phyloP scores from a whole-genome alignment of 2,329 filamentous ascomycete species.

The Ramichloridium luteum region DNA sequence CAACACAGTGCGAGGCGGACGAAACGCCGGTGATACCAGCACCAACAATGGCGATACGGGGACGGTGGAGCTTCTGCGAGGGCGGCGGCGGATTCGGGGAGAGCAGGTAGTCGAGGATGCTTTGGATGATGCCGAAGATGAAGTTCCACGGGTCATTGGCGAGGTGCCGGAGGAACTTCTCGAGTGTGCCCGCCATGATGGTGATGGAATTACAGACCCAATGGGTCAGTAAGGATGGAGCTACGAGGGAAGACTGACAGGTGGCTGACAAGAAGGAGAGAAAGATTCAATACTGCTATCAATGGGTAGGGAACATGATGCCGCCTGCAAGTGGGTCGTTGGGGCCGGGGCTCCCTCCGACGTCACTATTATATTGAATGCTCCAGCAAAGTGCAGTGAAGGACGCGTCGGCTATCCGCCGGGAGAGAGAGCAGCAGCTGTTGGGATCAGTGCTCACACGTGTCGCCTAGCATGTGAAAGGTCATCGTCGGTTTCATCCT shows the following conservation, averaged over 20 bases:
- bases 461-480: no score
- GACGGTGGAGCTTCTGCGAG: constrained; percentile 43
- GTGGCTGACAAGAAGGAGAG: neutral
- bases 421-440: no score
- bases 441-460: no score
- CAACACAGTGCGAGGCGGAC: constrained; percentile 68
- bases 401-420: no score
- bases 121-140: constrained; percentile 54
- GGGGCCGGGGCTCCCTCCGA: no score
- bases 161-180: constrained; percentile 16
- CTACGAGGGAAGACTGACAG: neutral
- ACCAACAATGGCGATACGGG: constrained; percentile 40
- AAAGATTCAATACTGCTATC: no score
- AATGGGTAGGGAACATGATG: no score
- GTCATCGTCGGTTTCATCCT: no score
- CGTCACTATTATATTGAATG: no score
- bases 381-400: no score
- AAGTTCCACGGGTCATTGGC: constrained; percentile 41
- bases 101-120: constrained; percentile 50
- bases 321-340: no score
- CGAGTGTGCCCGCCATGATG: constrained; percentile 9
- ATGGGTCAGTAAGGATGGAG: neutral
- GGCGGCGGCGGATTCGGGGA: constrained; percentile 58
- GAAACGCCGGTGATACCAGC: constrained; percentile 59
- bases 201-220: neutral